Percentiles rank a stretch among this genome's conserved stretches.
Conservation (phyloP, 441 rosid species). For the Pelargonium australe region DNA sequence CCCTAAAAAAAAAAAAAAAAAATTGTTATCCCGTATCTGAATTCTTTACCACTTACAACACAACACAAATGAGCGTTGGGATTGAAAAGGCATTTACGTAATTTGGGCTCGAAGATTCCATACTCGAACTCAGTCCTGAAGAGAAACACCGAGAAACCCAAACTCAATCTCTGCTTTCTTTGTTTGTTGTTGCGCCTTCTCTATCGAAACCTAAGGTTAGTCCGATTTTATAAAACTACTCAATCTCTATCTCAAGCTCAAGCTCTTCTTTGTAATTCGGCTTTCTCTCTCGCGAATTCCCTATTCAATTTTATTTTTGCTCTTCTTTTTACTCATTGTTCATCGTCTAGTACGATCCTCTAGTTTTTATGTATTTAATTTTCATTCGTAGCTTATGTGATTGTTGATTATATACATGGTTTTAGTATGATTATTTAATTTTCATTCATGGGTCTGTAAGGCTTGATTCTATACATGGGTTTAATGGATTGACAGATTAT, state of each 20-base stretch:
- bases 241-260: too few relatives aligned
- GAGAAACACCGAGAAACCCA: not conserved
- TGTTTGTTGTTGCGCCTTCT: too few relatives aligned
- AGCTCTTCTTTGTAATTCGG: not conserved
- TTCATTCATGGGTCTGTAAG: too few relatives aligned
- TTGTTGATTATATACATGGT: not conserved
- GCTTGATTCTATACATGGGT: not conserved
- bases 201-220: not conserved
- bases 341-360: not conserved
- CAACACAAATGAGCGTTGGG: too few relatives aligned
- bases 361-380: not conserved
- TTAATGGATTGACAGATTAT: not conserved
- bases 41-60: too few relatives aligned
- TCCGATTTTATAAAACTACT: not conserved
- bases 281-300: not conserved
- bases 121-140: too few relatives aligned
- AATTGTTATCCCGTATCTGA: too few relatives aligned
- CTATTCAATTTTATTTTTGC: not conserved
- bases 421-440: too few relatives aligned
- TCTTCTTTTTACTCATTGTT: not conserved
- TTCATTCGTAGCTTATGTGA: not conserved
- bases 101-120: too few relatives aligned
- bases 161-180: not conserved
- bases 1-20: too few relatives aligned
- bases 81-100: too few relatives aligned